Percentiles rank a stretch among this genome's conserved stretches.
Evolutionary conservation across 1,284 basidiomycete genomes (phyloP).

Genomic region (Rhodotorula sp.): DNA sequence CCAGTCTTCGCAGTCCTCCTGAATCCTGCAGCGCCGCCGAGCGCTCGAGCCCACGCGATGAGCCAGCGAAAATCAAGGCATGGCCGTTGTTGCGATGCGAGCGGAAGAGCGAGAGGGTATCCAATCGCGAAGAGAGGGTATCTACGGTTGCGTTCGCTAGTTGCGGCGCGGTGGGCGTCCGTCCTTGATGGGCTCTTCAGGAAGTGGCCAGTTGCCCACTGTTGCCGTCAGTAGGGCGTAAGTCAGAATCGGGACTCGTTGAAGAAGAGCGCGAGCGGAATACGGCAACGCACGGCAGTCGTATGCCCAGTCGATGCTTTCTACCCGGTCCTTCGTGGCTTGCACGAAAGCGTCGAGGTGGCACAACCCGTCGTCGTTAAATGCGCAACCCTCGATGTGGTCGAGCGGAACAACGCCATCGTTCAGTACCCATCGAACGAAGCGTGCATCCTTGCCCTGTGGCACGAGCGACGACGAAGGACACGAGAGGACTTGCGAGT

Average conservation of each 20-base stretch:
- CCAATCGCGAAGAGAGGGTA: neutral
- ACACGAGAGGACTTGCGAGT: conserved; percentile 64
- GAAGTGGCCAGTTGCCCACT: conserved; percentile 16
- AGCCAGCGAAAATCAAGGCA: too few species aligned
- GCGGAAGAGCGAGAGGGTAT: neutral
- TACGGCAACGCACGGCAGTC: conserved; percentile 45
- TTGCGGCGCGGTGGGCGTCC: conserved; percentile 16
- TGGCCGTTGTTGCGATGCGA: too few species aligned
- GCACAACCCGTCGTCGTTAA: conserved; percentile 62
- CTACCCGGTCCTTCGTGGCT: conserved; percentile 57
- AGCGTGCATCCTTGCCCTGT: conserved; percentile 43
- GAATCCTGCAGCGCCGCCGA: too few species aligned
- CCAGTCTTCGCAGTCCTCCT: too few species aligned
- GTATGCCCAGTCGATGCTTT: conserved; percentile 52
- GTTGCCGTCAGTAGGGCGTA: neutral
- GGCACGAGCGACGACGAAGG: conserved; percentile 45
- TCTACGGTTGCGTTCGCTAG: neutral
- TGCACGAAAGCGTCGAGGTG: conserved; percentile 59
- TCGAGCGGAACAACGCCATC: conserved; percentile 66
- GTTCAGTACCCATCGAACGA: conserved; percentile 53
- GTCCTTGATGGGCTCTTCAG: conserved; percentile 10
- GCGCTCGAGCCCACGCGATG: too few species aligned
- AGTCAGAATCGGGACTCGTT: too few species aligned
- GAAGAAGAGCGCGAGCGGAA: too few species aligned
- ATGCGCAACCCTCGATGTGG: conserved; percentile 57